Base-by-base conservation (phyloP, 2,329 filamentous ascomycete species). In the Leptographium wingfieldii region DNA sequence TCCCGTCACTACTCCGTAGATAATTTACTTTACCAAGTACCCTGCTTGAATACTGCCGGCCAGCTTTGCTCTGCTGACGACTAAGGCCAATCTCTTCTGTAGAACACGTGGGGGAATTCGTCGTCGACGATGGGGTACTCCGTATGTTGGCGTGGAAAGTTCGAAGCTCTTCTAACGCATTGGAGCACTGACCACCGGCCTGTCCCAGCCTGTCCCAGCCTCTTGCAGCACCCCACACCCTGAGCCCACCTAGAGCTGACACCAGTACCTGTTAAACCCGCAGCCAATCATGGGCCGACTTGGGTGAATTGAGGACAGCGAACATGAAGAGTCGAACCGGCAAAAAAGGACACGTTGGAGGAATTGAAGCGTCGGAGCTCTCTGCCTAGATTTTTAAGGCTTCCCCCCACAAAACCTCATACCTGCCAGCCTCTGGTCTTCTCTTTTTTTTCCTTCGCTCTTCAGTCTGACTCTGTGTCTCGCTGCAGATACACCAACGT, bases 281-380 rank as follows among this genome's bases (percentile, higher is more conserved):
- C 31, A 31, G 48, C 60, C 57, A 61, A 61, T 59, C 57, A 59
- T n/a, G 19, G 19, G 31, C 48, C 54, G 14, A 12, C 35, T 16
- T 60, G 31, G 22, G 48, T 52, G 63, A 61, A 59, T 57, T 60
- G 56, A 58, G 46, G 54, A 53, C 43, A 16, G 31, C 40, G 22
- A 54, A 57, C 55, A 58, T 55, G 29, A 58, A 58, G 58, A 40
- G 14, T 40, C 35, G 56, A 55, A 54, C 55, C 58, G 60, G 46
- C 38, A 65, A 63, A 63, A 66, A 65, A 66, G 64, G 64, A 66
- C 63, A 65, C 63, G 63, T 66, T 66, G 64, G 62, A 65, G 27
- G 57, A 63, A 55, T 51, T 33, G 54, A 54, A 54, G 33, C 59
- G 51, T 59, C 57, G 29, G 58, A 58, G 35, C 57, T 59, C 27